phyloP scores from a whole-genome alignment of 2,329 filamentous ascomycete genomes.

The Apiospora pterosperma region DNA sequence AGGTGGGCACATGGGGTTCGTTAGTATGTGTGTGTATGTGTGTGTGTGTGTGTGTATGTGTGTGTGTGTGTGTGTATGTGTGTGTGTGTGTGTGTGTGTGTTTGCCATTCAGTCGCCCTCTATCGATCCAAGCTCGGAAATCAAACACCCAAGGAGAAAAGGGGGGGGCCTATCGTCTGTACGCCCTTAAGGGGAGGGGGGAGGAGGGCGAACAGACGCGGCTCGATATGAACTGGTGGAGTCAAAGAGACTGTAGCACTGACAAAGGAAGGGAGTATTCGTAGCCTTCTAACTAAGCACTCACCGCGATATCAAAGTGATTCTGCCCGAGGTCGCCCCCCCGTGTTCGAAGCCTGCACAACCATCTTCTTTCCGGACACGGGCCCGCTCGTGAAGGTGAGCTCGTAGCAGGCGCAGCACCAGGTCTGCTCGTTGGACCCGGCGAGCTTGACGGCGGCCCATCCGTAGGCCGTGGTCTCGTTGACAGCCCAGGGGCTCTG shows the following conservation, averaged over 20 bases:
- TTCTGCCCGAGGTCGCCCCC: conserved; percentile 49
- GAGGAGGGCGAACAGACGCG: no score
- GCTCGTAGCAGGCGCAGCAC: conserved; percentile 63
- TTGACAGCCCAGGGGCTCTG: conserved; percentile 61
- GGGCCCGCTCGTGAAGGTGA: conserved; percentile 54
- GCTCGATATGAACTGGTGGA: no score
- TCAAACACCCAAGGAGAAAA: no score
- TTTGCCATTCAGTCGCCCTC: no score
- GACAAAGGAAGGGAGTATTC: conserved; percentile 2
- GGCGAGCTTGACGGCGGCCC: conserved; percentile 55
- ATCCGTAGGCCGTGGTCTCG: conserved; percentile 58
- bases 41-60: no score
- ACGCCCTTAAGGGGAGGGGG: no score
- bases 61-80: no score
- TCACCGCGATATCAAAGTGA: conserved; percentile 50
- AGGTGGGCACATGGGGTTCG: not conserved
- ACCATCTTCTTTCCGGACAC: conserved; percentile 56
- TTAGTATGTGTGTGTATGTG: not conserved
- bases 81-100: no score
- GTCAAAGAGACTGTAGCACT: no score
- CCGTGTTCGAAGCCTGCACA: conserved; percentile 59
- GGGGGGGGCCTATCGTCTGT: no score
- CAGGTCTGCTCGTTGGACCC: conserved; percentile 56
- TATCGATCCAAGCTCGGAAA: no score
- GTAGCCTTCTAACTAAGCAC: conserved; percentile 17